A percentile compares a stretch with the other conserved stretches of the same genome.
These are phyloP conservation scores for Tephrocybe sp. DNA, from an alignment of 768 basidiomycete genomes.

Conservation along the genomic window DNA sequence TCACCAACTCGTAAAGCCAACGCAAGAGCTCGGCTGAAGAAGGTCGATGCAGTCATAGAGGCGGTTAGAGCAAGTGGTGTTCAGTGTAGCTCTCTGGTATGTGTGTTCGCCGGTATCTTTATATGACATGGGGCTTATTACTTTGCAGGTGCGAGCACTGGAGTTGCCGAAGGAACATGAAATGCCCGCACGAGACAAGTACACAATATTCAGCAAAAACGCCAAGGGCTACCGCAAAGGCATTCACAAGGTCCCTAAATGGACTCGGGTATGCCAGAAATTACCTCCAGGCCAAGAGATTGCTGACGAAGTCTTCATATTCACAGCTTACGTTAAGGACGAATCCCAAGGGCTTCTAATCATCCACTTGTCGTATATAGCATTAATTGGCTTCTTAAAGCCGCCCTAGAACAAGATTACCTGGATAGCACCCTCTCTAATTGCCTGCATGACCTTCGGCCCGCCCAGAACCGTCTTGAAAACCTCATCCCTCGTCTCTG, in stretches of 20 bases:
- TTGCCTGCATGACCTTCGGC: slow-evolving; percentile 57
- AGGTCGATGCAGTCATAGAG: slow-evolving; percentile 91
- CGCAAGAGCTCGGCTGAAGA: slow-evolving; percentile 83
- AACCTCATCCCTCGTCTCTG: slow-evolving; percentile 80
- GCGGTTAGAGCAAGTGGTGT: slow-evolving; percentile 83
- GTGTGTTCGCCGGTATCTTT: slow-evolving; percentile 42
- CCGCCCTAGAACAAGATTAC: slow-evolving; percentile 70
- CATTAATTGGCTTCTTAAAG: slow-evolving; percentile 10
- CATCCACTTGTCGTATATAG: slow-evolving; percentile 9
- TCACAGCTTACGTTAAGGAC: slow-evolving; percentile 77
- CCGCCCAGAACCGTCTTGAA: slow-evolving; percentile 73
- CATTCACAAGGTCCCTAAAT: slow-evolving; percentile 97
- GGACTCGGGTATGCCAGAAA: slow-evolving; percentile 72
- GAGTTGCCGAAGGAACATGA: slow-evolving; percentile 90
- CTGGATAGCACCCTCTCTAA: slow-evolving; percentile 72
- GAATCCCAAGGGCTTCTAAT: slow-evolving; percentile 90
- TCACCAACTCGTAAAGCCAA: slow-evolving; percentile 92
- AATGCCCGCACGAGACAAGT: slow-evolving; percentile 93
- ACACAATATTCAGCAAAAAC: slow-evolving; percentile 81
- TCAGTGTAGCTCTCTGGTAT: slow-evolving; percentile 71
- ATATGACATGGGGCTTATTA: background rate
- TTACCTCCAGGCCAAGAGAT: background rate
- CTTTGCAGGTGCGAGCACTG: slow-evolving; percentile 62
- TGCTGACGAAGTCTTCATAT: background rate
- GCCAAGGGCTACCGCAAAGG: slow-evolving; percentile 84